These are phyloP conservation scores for Lupinus albus DNA, from an alignment of 306 rosid genomes.

Conservation along the genomic window DNA sequence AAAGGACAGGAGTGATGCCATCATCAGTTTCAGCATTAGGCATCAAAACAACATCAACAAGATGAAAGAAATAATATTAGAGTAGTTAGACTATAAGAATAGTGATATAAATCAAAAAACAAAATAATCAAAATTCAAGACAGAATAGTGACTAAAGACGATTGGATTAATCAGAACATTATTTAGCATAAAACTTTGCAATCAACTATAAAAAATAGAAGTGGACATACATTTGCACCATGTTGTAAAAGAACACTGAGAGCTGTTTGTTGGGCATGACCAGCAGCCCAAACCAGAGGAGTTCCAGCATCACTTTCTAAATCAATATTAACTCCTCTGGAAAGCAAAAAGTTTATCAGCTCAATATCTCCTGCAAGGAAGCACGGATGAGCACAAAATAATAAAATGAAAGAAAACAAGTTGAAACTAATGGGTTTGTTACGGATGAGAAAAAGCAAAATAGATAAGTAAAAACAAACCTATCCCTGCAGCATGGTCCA, in stretches of 20 bases:
- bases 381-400: constrained; percentile 26
- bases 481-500: no score
- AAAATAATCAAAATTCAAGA: constrained; percentile 19
- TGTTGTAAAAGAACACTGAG: constrained; percentile 69
- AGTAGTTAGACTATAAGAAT: background rate
- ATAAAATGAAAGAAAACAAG: constrained; percentile 10
- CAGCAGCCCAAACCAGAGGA: constrained; percentile 97
- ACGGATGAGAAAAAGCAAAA: no score
- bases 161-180: constrained; percentile 19
- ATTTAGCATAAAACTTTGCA: background rate
- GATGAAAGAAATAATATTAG: constrained; percentile 22
- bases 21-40: constrained; percentile 93
- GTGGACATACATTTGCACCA: constrained; percentile 68
- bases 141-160: background rate
- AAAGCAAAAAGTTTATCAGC: constrained; percentile 68
- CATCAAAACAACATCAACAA: constrained; percentile 56
- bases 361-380: constrained; percentile 71
- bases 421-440: background rate
- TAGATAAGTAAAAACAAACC: no score
- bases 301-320: constrained; percentile 87
- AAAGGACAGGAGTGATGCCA: constrained; percentile 80
- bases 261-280: constrained; percentile 83
- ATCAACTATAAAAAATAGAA: background rate
- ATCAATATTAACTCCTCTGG: constrained; percentile 69
- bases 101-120: constrained; percentile 1